phyloP scores from a whole-genome alignment of 1,284 basidiomycete species.

The Boletus semigastroideus region DNA sequence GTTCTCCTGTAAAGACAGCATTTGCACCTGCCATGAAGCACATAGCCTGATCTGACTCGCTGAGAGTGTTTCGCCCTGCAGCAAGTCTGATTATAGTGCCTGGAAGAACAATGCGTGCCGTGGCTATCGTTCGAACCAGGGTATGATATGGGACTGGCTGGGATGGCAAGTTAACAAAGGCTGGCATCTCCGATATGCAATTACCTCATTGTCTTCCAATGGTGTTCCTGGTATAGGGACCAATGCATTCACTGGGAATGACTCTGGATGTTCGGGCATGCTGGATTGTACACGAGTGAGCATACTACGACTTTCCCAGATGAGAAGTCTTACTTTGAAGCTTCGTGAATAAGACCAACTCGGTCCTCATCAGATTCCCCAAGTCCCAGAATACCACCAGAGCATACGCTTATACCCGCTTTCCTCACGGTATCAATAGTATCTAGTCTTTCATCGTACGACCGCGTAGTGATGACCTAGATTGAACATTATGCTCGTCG shows the following conservation, averaged over 20 bases:
- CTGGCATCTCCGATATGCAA: not conserved
- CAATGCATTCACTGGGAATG: constrained; percentile 97
- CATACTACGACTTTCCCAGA: not conserved
- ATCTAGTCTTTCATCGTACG: constrained; percentile 90
- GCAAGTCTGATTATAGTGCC: constrained; percentile 94
- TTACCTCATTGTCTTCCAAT: constrained; percentile 69
- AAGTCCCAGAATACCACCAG: constrained; percentile 93
- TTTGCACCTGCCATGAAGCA: constrained; percentile 99
- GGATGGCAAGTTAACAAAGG: constrained; percentile 12
- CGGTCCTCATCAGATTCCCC: constrained; percentile 92
- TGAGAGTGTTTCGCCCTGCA: constrained; percentile 88
- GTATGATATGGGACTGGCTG: constrained; percentile 82
- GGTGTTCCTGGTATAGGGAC: constrained; percentile 78
- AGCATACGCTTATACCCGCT: constrained; percentile 97
- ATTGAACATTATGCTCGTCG: constrained; percentile 5
- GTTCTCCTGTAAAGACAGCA: constrained; percentile 96
- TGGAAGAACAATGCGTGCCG: constrained; percentile 90
- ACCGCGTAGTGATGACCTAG: constrained; percentile 92
- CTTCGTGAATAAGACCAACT: constrained; percentile 93
- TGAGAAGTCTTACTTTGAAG: constrained; percentile 66
- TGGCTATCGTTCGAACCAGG: constrained; percentile 92
- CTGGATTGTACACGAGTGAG: constrained; percentile 40
- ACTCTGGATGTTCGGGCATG: constrained; percentile 94
- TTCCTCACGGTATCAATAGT: constrained; percentile 91
- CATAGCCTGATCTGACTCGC: constrained; percentile 94